These are phyloP conservation scores for Penicillium maclennaniae DNA, from an alignment of 495 filamentous ascomycete species.

Conservation along the genomic window DNA sequence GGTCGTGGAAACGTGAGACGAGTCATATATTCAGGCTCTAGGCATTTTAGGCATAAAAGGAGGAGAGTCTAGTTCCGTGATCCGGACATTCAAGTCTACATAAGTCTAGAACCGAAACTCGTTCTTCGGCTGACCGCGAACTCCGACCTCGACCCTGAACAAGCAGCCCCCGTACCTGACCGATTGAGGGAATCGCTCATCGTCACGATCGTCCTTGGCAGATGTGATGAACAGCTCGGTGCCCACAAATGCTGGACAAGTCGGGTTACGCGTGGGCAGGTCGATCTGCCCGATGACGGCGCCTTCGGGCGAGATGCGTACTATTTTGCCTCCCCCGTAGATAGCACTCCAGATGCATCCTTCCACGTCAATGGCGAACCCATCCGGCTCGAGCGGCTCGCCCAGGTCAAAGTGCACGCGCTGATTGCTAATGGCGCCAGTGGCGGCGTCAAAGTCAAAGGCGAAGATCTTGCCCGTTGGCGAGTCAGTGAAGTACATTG, in stretches of 20 bases:
- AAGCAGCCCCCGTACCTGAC: conserved; percentile 60
- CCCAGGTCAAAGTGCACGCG: conserved; percentile 48
- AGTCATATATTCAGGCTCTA: not conserved
- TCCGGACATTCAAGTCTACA: too few species aligned
- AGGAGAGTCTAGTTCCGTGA: not conserved
- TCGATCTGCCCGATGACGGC: conserved; percentile 62
- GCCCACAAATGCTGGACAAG: conserved; percentile 69
- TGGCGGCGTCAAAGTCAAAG: conserved; percentile 66
- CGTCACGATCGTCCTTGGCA: conserved; percentile 57
- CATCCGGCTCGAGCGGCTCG: conserved; percentile 61
- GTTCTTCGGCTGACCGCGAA: conserved; percentile 54
- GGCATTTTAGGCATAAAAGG: too few species aligned
- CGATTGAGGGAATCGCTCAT: conserved; percentile 50
- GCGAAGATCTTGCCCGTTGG: conserved; percentile 66
- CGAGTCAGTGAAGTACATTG: conserved; percentile 81
- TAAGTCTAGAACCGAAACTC: conserved; percentile 40
- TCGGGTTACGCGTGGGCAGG: conserved; percentile 65
- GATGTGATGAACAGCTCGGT: conserved; percentile 73
- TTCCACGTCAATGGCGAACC: conserved; percentile 67
- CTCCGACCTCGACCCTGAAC: conserved; percentile 66
- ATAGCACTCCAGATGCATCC: conserved; percentile 77
- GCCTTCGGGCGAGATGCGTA: conserved; percentile 62
- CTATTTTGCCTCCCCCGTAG: conserved; percentile 64
- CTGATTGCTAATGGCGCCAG: conserved; percentile 62
- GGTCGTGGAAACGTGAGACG: not conserved